Percentiles rank a stretch among this genome's conserved stretches.
phyloP scores from a whole-genome alignment of 495 filamentous ascomycete species.

The Neurospora hispaniola region DNA sequence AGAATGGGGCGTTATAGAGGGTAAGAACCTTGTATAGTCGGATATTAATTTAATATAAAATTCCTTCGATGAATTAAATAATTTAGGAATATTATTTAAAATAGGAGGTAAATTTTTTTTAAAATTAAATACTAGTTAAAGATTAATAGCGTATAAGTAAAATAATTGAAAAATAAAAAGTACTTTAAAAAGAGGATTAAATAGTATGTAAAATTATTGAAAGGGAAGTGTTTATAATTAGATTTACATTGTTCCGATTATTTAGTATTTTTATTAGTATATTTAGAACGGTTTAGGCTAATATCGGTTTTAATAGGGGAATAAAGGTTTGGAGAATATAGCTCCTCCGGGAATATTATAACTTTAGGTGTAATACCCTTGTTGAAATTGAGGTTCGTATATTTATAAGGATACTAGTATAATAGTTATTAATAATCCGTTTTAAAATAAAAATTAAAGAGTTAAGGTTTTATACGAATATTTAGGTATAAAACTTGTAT shows the following conservation, averaged over 20 bases:
- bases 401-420: conserved; percentile 50
- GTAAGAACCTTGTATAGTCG: conserved; percentile 51
- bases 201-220: conserved; percentile 69
- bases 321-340: conserved; percentile 50
- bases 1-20: conserved; percentile 49
- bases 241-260: conserved; percentile 46
- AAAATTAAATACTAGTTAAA: conserved; percentile 64
- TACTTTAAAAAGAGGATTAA: conserved; percentile 65
- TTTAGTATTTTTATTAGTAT: conserved; percentile 44
- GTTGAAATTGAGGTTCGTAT: conserved; percentile 16
- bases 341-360: conserved; percentile 53
- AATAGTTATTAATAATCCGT: conserved; percentile 52
- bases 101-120: neutral
- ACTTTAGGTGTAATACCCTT: conserved; percentile 24
- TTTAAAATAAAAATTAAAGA: conserved; percentile 69
- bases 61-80: no score
- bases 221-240: conserved; percentile 61
- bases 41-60: conserved; percentile 10
- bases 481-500: conserved; percentile 58
- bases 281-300: conserved; percentile 47
- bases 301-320: conserved; percentile 49
- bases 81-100: no score
- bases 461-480: conserved; percentile 60
- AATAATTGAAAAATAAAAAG: conserved; percentile 66
- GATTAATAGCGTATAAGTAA: conserved; percentile 67